Evolutionary conservation across 129 eudicot genomes (phyloP).

Genomic region (Pittosporum tobira): DNA sequence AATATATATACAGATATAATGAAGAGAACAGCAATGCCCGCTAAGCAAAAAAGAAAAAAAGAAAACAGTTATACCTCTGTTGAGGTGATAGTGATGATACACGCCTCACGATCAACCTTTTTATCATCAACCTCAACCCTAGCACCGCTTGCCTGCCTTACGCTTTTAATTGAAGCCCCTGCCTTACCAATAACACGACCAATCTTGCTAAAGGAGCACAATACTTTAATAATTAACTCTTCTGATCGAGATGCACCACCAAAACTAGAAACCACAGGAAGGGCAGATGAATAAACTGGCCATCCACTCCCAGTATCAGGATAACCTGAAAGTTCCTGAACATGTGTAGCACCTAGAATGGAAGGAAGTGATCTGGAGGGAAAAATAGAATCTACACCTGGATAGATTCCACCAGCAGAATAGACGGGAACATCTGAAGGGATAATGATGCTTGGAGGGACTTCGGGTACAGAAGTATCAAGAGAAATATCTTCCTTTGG

Average conservation of each 20-base stretch:
- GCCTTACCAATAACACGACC: constrained; percentile 97
- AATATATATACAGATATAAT: no score
- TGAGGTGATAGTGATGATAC: constrained; percentile 52
- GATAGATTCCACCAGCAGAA: constrained; percentile 61
- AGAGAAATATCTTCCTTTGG: constrained; percentile 84
- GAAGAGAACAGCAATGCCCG: no score
- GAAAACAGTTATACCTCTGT: constrained; percentile 45
- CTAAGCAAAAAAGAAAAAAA: no score
- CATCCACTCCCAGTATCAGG: constrained; percentile 58
- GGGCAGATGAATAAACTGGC: constrained; percentile 69
- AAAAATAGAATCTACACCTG: constrained; percentile 47
- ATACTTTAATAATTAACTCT: constrained; percentile 57
- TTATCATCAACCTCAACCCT: constrained; percentile 81
- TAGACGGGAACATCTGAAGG: constrained; percentile 85
- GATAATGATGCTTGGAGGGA: constrained; percentile 73
- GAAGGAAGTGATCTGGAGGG: constrained; percentile 58
- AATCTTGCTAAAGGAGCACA: constrained; percentile 66
- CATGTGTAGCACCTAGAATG: constrained; percentile 48
- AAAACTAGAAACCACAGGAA: constrained; percentile 71
- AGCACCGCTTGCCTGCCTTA: constrained; percentile 89
- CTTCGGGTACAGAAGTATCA: constrained; percentile 57
- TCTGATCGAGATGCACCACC: constrained; percentile 54
- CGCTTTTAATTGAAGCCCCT: constrained; percentile 70
- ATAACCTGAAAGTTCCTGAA: constrained; percentile 60
- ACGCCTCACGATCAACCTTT: constrained; percentile 48